These are phyloP conservation scores for Liriodendron chinense DNA, from an alignment of 164 flowering plant genomes.

Conservation along the genomic window DNA sequence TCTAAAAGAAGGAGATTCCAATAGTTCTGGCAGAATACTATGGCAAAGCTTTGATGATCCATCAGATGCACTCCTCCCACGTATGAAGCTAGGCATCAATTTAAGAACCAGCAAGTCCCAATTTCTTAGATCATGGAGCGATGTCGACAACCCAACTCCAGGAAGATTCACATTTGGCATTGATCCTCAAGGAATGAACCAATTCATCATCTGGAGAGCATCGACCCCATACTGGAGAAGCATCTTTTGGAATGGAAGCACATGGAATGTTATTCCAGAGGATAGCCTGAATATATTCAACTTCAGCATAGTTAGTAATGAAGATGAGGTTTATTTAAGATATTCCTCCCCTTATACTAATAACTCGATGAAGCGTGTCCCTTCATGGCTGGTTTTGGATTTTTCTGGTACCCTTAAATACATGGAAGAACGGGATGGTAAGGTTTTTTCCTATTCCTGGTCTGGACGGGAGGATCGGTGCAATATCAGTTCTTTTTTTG, in stretches of 20 bases:
- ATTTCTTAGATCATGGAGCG: conserved; percentile 27
- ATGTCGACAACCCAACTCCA: conserved; percentile 8
- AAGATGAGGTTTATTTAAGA: background rate
- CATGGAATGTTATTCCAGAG: background rate
- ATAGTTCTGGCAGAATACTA: too few species aligned
- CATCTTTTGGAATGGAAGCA: conserved; percentile 12
- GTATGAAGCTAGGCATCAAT: conserved; percentile 31
- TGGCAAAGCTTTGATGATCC: too few species aligned
- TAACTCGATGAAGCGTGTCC: background rate
- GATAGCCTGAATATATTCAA: background rate
- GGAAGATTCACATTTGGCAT: conserved; percentile 25
- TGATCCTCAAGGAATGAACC: conserved; percentile 15
- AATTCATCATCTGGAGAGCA: conserved; percentile 13
- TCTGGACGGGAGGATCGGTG: background rate
- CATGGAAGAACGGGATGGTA: background rate
- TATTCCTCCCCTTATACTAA: background rate
- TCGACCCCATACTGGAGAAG: conserved; percentile 13
- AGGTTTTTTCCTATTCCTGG: background rate
- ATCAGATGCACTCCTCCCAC: conserved; percentile 30
- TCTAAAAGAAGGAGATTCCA: too few species aligned
- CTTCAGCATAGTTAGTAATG: background rate
- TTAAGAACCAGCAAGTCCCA: conserved; percentile 13
- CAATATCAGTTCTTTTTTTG: background rate
- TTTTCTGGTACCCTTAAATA: background rate
- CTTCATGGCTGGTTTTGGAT: background rate